A percentile compares a stretch with the other conserved stretches of the same genome.
phyloP scores from a whole-genome alignment of 257 asterid species.

The Anisodus tanguticus region DNA sequence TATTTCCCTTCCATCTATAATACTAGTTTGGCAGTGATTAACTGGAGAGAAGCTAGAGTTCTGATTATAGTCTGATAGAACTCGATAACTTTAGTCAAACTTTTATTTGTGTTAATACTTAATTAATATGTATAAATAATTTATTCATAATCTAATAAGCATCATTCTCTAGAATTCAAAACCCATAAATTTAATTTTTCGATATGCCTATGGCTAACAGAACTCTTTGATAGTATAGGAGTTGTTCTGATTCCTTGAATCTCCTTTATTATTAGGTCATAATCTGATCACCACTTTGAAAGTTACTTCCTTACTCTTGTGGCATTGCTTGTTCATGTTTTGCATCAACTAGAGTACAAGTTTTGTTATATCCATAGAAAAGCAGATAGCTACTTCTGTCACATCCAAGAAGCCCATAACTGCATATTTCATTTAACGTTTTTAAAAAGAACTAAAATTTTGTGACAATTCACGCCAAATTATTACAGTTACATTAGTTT shows the following conservation, averaged over 20 bases:
- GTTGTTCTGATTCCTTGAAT: neutral
- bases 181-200: too few species aligned
- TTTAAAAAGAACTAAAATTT: neutral
- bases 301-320: neutral
- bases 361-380: neutral
- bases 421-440: neutral
- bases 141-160: too few species aligned
- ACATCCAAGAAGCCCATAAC: neutral
- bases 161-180: too few species aligned
- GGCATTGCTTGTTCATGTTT: neutral
- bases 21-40: neutral
- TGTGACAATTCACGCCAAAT: neutral
- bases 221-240: too few species aligned
- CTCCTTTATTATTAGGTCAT: neutral
- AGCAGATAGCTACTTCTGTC: neutral
- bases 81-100: too few species aligned
- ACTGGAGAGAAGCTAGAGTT: too few species aligned
- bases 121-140: too few species aligned
- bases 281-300: neutral
- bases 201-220: too few species aligned
- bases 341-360: neutral
- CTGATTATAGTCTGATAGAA: too few species aligned
- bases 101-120: too few species aligned
- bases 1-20: neutral
- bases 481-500: neutral